These are phyloP conservation scores for Plasmopara halstedii DNA, from an alignment of 352 stramenopile genomes.

Conservation along the genomic window DNA sequence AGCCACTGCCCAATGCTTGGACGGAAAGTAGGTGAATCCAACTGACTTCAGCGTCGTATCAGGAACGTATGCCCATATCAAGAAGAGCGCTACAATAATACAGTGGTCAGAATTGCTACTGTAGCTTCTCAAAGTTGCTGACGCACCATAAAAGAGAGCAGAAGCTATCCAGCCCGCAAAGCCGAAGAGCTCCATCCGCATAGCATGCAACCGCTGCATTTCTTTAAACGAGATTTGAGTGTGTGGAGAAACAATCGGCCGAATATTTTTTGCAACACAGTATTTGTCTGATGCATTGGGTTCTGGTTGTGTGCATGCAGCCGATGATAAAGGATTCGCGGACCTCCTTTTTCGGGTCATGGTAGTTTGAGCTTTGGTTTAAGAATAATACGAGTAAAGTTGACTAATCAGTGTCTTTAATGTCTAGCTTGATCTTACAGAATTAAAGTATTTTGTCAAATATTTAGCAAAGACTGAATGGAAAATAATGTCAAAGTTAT, in stretches of 20 bases:
- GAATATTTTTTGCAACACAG: neutral
- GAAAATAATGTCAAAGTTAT: too few relatives aligned
- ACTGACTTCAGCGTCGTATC: conserved; percentile 67
- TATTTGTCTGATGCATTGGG: neutral
- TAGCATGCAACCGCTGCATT: conserved; percentile 67
- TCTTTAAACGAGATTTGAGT: conserved; percentile 67
- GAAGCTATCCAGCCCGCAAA: conserved; percentile 81
- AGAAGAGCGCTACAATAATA: conserved; percentile 52
- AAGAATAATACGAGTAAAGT: too few relatives aligned
- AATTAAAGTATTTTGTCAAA: too few relatives aligned
- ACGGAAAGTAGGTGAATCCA: conserved; percentile 84
- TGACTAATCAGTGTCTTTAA: too few relatives aligned
- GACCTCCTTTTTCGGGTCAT: conserved; percentile 14
- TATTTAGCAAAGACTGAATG: too few relatives aligned
- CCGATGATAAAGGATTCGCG: neutral
- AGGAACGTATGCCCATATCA: conserved; percentile 85
- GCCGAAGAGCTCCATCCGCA: conserved; percentile 82
- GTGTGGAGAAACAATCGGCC: neutral
- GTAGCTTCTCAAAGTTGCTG: neutral
- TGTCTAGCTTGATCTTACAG: too few relatives aligned
- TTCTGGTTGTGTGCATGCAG: conserved; percentile 1
- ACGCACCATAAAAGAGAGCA: conserved; percentile 65
- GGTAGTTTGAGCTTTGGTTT: too few relatives aligned
- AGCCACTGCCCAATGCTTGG: conserved; percentile 86
- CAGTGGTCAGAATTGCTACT: neutral